phyloP scores from a whole-genome alignment of 768 basidiomycete genomes.

The Glaciozyma martinii region DNA sequence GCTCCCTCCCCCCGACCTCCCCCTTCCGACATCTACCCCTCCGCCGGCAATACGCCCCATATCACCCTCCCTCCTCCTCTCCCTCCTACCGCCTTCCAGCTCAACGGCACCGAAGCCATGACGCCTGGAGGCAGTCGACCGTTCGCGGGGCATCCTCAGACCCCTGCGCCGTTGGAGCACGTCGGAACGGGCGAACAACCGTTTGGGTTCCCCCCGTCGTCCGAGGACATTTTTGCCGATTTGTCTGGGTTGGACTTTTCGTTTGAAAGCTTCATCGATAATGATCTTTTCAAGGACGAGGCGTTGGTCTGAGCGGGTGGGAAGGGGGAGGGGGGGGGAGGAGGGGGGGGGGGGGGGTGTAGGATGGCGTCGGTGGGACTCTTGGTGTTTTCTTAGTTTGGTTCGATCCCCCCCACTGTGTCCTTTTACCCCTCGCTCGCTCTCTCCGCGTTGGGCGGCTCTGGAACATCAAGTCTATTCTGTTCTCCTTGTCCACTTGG shows the following conservation, averaged over 20 bases:
- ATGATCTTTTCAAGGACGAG: conserved; percentile 25
- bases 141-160: conserved; percentile 18
- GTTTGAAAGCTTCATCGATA: conserved; percentile 19
- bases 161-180: neutral
- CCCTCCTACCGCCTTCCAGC: conserved; percentile 1
- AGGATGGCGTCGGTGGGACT: neutral
- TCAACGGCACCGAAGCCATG: neutral
- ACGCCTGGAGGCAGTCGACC: conserved; percentile 9
- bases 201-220: conserved; percentile 3
- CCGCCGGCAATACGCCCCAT: neutral
- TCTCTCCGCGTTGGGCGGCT: too few relatives aligned
- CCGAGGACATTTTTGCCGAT: conserved; percentile 11
- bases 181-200: neutral
- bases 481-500: too few relatives aligned
- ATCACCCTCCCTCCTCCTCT: neutral
- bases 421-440: too few relatives aligned
- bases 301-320: neutral
- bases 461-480: too few relatives aligned
- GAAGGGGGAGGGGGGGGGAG: neutral
- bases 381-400: neutral
- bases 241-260: conserved; percentile 17
- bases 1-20: neutral
- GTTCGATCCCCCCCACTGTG: too few relatives aligned
- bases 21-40: neutral
- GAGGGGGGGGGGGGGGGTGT: neutral